Evolutionary conservation across 805 yeast genomes (phyloP), one percentile per base, ranked within the genome.

Genomic region (Kregervanrija pseudodelftensis): DNA sequence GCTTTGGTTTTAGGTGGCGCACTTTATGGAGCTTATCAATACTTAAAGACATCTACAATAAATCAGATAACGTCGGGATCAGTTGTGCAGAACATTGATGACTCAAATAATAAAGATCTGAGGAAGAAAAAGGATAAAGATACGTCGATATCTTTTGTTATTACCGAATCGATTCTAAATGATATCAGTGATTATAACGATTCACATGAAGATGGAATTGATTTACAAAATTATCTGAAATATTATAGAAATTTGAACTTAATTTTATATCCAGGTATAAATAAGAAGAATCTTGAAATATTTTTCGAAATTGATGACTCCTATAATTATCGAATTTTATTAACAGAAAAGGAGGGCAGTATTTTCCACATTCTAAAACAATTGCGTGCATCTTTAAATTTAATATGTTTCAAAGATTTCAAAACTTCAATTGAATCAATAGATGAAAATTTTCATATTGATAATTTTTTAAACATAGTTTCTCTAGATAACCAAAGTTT

Each of bases 311-410:
- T 67, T 1, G 58, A 61, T 3, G 36, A 49, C 3, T 47, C 45
- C 1, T 41, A 56, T 17, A 42, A 48, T 15, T 59, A 57, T 47
- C 67, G 70, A 42, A 52, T 74, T 11, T 70, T 78, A 2, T 64
- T 63, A 39, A 73, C 80, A 40, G 72, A 68, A n/a, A 69, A 74
- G 0, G 64, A 64, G 43, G 63, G 59, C 11, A 81, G 84, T 2
- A 57, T 77, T 11, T 72, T 76, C 63, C 77, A 80, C 33, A 66
- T 79, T n/a, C 64, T 77, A 16, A 77, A 76, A 48, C 82, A 77
- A 46, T 42, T 79, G 22, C 58, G 47, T 30, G 53, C 58, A 0
- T 22, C 46, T 8, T n/a, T 51, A 10, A 65, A 60, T 46, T 41
- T 63, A 9, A 42, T 64, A 7, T 40, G 51, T 31, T 49, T 52